A percentile compares a stretch with the other conserved stretches of the same genome.
phyloP scores from a whole-genome alignment of 2,329 filamentous ascomycete species.

The Botrytis hyacinthi region DNA sequence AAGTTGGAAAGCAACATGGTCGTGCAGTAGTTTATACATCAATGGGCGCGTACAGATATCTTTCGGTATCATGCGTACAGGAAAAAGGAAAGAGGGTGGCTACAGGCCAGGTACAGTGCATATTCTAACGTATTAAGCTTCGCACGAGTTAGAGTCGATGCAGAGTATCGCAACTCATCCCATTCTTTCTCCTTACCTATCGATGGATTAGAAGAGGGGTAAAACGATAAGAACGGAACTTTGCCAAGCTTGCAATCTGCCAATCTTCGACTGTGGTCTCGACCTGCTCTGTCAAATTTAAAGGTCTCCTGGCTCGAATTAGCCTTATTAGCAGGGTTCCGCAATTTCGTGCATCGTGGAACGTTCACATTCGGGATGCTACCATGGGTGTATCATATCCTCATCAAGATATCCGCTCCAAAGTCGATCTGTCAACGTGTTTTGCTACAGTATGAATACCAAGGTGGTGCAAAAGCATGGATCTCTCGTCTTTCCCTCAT shows the following conservation, averaged over 20 bases:
- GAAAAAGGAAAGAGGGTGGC: neutral
- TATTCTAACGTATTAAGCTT: neutral
- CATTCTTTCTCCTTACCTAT: neutral
- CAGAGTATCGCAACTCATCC: neutral
- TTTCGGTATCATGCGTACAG: neutral
- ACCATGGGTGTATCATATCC: constrained; percentile 15
- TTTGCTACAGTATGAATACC: neutral
- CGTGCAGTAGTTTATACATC: neutral
- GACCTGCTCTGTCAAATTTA: constrained; percentile 4
- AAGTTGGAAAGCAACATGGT: neutral
- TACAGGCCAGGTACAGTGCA: neutral
- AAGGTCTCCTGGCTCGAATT: neutral
- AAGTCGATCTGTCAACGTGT: constrained; percentile 16
- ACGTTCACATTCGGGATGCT: constrained; percentile 21
- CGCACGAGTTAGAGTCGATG: neutral
- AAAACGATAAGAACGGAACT: constrained; percentile 19
- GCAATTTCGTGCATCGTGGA: constrained; percentile 22
- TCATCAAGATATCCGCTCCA: constrained; percentile 8
- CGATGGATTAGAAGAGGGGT: constrained; percentile 20
- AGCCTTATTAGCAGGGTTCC: neutral
- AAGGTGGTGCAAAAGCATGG: neutral
- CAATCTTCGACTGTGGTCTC: constrained; percentile 12
- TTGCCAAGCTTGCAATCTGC: constrained; percentile 8
- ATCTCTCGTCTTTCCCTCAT: neutral
- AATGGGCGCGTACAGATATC: neutral